Evolutionary conservation across 352 stramenopile species (phyloP), one percentile per base, ranked within the genome.

Genomic region (Pythium volutum): DNA sequence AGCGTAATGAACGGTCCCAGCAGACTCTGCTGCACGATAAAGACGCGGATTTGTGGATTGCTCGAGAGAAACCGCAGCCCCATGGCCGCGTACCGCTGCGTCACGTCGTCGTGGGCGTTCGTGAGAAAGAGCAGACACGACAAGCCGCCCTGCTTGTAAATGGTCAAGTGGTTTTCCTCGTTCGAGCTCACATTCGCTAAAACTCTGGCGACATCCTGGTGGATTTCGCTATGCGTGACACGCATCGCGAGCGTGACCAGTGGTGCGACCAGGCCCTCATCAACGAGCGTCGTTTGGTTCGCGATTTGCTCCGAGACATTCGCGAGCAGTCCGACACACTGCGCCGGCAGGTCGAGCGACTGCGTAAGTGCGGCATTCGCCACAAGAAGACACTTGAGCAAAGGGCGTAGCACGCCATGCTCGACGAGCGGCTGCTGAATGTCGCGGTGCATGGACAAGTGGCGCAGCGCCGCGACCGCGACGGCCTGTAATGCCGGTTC

Each of bases 1-100:
- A 98, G 76, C 46, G 84, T 85, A 48, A 98, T 71, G 67, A 98
- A 98, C 7, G 91, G 88, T 49, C 87, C 79, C 3, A 98, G 69
- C 31, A 97, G 69, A 6, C 88, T 90, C 63, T 97, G 89, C 49
- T 96, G 82, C 12, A 97, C 84, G 38, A 98, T 96, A 56, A 89
- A 81, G 10, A 97, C 84, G 34, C 95, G 88, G 41, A 98, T 93
- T 57, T 98, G 88, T 20, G 91, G 87, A 71, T 98, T 98, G 14
- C 86, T 91, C 20, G 88, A 90, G 45, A 98, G 74, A 66, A 99
- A 98, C 1, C 94, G 90, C 36, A 98, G 74, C 1, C 92, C 94
- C 81, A 98, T 98, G 7, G 92, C 93, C 20, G 87, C 93, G 66
- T 98, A 99, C 51, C 93, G 84, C 73, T 98, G 95, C 20, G 84